Evolutionary conservation across 2,329 filamentous ascomycete genomes (phyloP).

Genomic region (Epichloe sibirici): DNA sequence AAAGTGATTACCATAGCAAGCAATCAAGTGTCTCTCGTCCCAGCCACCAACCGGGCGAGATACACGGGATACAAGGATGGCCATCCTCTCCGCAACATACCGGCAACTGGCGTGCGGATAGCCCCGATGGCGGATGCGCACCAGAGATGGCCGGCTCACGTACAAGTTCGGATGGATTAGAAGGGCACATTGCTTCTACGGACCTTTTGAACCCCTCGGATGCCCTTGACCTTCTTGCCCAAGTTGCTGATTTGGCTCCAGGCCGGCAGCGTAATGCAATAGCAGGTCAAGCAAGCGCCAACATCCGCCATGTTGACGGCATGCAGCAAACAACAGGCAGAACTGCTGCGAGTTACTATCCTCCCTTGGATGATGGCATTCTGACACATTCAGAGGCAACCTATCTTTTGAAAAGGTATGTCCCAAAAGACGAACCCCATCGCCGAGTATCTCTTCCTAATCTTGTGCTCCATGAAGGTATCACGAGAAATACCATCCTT

Average conservation of each 20-base stretch:
- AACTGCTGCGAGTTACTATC: conserved; percentile 13
- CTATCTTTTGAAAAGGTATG: conserved; percentile 17
- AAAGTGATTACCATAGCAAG: conserved; percentile 3
- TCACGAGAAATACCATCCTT: conserved; percentile 54
- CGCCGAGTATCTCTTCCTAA: neutral
- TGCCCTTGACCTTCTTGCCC: conserved; percentile 27
- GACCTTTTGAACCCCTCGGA: conserved; percentile 30
- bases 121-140: conserved; percentile 6
- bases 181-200: conserved; percentile 27
- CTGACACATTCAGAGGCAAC: conserved; percentile 16
- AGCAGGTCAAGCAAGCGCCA: conserved; percentile 7
- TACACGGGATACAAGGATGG: conserved; percentile 6
- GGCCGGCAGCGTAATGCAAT: conserved; percentile 8
- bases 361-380: conserved; percentile 20
- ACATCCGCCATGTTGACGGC: conserved; percentile 6
- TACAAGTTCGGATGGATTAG: conserved; percentile 14
- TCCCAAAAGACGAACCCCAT: too few species aligned
- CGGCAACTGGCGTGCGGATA: conserved; percentile 8
- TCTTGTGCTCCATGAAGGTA: conserved; percentile 31
- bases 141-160: conserved; percentile 7
- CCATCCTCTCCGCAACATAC: conserved; percentile 8
- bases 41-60: neutral
- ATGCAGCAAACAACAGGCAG: conserved; percentile 1
- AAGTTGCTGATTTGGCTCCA: conserved; percentile 27
- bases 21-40: conserved; percentile 1